Percentiles rank a stretch among this genome's conserved stretches.
These are phyloP conservation scores for Populus pruinosa DNA, from an alignment of 345 rosid species.

Conservation along the genomic window DNA sequence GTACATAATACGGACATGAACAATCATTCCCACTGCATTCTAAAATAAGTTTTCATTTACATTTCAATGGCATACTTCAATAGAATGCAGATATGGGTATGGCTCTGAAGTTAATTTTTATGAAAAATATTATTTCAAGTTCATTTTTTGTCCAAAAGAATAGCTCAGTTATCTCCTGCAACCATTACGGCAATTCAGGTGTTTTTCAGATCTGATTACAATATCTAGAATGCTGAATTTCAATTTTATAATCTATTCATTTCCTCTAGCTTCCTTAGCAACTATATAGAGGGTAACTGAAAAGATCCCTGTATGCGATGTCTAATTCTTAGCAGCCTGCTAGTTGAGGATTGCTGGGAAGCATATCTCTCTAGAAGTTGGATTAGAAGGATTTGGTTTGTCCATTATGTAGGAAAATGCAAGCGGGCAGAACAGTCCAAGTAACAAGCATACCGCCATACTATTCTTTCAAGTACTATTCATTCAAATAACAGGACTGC, in stretches of 20 bases:
- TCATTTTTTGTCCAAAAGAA: neutral
- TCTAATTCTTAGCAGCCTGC: neutral
- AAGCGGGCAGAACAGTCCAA: neutral
- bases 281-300: neutral
- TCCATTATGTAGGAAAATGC: neutral
- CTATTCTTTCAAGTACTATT: neutral
- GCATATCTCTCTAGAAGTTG: neutral
- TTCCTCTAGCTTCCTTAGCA: neutral
- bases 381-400: neutral
- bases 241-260: neutral
- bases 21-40: neutral
- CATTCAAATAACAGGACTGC: neutral
- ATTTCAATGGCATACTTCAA: neutral
- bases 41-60: neutral
- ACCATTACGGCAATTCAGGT: neutral
- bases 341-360: neutral
- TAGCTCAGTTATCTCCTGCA: neutral
- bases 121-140: neutral
- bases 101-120: too few relatives aligned
- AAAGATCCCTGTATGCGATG: neutral
- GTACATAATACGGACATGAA: neutral
- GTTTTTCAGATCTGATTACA: neutral
- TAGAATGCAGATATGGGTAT: neutral
- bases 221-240: neutral
- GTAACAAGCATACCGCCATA: neutral